Evolutionary conservation across 2,329 filamentous ascomycete species (phyloP), one percentile per base, ranked within the genome.

Genomic region (Colletotrichum ledebouriae): DNA sequence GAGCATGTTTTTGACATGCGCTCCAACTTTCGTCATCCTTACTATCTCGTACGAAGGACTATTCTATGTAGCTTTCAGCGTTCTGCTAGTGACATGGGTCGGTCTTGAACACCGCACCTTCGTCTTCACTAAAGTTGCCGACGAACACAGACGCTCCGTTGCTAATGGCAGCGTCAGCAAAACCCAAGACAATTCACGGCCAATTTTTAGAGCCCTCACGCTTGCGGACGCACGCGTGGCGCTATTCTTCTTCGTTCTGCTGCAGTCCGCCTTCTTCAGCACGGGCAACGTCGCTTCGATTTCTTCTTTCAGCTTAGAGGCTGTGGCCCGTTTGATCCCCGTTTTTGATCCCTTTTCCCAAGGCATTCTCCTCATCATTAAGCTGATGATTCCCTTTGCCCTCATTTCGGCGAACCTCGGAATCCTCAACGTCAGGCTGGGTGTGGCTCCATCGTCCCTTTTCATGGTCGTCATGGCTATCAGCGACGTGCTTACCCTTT

Each of bases 11-110:
- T 85, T 99, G 56, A 92, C 94, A 5, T 98, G 97, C 77, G 92
- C 95, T 0, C 96, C 96, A 0, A 92, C 92, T 1, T 99, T 98
- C 79, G 92, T 99, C 76, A 95, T 99, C 75, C 88, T 99, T 58
- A 97, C 94, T 7, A 98, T 98, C 73, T 98, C 95, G 0, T 99
- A 97, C 81, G 96, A 99, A 79, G 95, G 95, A 0, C 85, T 99
- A 2, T 99, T 99, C 79, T 99, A 98, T 79, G 89, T 98, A 68
- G 89, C 91, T 11, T 99, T 98, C 79, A 94, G 90, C 75, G 83
- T 92, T 61, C 92, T 91, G 22, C 82, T 99, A 5, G 85, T 97
- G 59, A 90, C 90, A 63, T 99, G 96, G 96, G 93, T 98, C 39
- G 89, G 90, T n/a, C 85, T 99, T 1, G 96, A 99, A 78, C 92